A percentile compares a stretch with the other conserved stretches of the same genome.
These are phyloP conservation scores for Sonneratia alba DNA, from an alignment of 345 rosid species.

Conservation along the genomic window DNA sequence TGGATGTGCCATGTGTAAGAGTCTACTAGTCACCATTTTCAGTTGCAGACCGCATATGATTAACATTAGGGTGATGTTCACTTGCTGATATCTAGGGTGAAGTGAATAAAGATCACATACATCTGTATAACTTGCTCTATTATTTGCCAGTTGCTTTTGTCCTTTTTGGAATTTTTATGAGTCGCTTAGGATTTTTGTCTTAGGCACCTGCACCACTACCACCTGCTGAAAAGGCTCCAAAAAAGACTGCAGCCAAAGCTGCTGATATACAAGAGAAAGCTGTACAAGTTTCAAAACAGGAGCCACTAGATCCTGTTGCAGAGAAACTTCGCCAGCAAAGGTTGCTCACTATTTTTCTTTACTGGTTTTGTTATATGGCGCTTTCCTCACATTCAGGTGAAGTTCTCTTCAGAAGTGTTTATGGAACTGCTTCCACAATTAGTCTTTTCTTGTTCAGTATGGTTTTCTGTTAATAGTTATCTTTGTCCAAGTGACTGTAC, in stretches of 20 bases:
- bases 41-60: not conserved
- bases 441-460: not conserved
- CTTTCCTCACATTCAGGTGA: not conserved
- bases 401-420: not conserved
- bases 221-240: slow-evolving; percentile 24
- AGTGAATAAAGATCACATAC: not conserved
- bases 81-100: not conserved
- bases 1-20: not conserved
- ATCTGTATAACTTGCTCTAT: not conserved
- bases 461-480: not conserved
- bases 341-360: slow-evolving; percentile 9
- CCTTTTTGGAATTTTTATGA: not conserved
- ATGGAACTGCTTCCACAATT: not conserved
- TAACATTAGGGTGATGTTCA: not conserved
- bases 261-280: slow-evolving; percentile 26
- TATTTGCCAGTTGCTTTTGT: not conserved
- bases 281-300: slow-evolving; percentile 21
- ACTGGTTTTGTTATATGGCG: not conserved
- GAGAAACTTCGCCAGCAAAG: slow-evolving; percentile 46
- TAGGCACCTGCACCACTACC: slow-evolving; percentile 30
- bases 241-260: slow-evolving; percentile 22
- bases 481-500: not conserved
- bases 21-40: not conserved
- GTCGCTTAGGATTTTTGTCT: not conserved
- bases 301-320: slow-evolving; percentile 32